Evolutionary conservation across 2,329 filamentous ascomycete species (phyloP).

Genomic region (Ilyonectria robusta): DNA sequence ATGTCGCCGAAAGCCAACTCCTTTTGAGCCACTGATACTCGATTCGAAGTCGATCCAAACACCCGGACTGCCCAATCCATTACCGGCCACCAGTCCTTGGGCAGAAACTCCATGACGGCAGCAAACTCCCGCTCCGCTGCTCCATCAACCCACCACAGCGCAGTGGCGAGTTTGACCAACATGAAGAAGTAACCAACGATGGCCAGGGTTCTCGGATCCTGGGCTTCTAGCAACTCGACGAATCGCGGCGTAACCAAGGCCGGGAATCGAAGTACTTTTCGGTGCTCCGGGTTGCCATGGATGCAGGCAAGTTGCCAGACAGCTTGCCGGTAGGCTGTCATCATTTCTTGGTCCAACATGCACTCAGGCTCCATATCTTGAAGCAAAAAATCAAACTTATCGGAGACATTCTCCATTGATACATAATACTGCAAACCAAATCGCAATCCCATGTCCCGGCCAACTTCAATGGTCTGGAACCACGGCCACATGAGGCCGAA

Average conservation of each 20-base stretch:
- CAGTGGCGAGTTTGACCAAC: constrained; percentile 11
- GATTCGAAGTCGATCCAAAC: too few species aligned
- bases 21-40: too few species aligned
- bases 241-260: not conserved
- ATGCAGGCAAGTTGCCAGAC: constrained; percentile 1
- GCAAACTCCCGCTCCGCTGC: constrained; percentile 21
- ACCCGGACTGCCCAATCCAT: constrained; percentile 24
- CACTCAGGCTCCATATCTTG: not conserved
- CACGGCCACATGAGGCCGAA: constrained; percentile 1
- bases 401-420: too few species aligned
- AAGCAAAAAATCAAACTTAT: constrained; percentile 19
- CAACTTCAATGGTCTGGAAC: not conserved
- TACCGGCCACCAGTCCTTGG: constrained; percentile 20
- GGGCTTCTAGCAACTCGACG: constrained; percentile 16
- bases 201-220: constrained; percentile 18
- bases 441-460: not conserved
- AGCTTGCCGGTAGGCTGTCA: constrained; percentile 1
- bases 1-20: too few species aligned
- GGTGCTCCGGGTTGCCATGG: not conserved
- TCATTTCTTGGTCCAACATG: not conserved
- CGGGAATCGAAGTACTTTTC: constrained; percentile 16
- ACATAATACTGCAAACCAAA: not conserved
- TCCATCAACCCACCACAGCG: constrained; percentile 29
- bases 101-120: constrained; percentile 24
- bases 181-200: constrained; percentile 29